A percentile compares a stretch with the other conserved stretches of the same genome.
Conservation (phyloP, 495 filamentous ascomycete species). For the Hypoxylon cercidicola region DNA sequence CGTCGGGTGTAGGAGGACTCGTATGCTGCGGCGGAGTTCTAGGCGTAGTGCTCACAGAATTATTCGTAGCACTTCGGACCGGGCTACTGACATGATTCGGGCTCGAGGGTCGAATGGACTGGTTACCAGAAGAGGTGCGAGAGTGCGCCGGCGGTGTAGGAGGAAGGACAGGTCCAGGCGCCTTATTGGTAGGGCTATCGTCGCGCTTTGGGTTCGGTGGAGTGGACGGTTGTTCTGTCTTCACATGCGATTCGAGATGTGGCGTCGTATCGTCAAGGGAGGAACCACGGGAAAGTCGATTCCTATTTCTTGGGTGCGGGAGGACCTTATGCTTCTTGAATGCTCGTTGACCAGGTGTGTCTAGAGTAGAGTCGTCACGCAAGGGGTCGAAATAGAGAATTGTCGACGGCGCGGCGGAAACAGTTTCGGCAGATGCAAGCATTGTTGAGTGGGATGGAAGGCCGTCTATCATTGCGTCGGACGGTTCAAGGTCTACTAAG, state of each 20-base stretch:
- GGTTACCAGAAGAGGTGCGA: slow-evolving; percentile 58
- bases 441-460: slow-evolving; percentile 36
- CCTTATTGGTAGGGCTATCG: slow-evolving; percentile 31
- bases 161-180: slow-evolving; percentile 55
- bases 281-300: slow-evolving; percentile 35
- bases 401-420: slow-evolving; percentile 40
- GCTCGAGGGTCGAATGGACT: slow-evolving; percentile 49
- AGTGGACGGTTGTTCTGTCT: slow-evolving; percentile 24
- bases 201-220: slow-evolving; percentile 48
- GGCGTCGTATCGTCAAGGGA: slow-evolving; percentile 36
- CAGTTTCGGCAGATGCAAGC: slow-evolving; percentile 39
- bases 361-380: slow-evolving; percentile 32
- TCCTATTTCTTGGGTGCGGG: slow-evolving; percentile 57
- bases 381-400: slow-evolving; percentile 45
- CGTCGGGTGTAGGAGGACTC: slow-evolving; percentile 75
- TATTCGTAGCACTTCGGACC: slow-evolving; percentile 46
- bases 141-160: slow-evolving; percentile 67
- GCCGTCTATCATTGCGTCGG: slow-evolving; percentile 28
- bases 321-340: slow-evolving; percentile 67
- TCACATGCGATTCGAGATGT: slow-evolving; percentile 36
- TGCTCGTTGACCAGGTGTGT: slow-evolving; percentile 47
- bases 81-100: slow-evolving; percentile 48
- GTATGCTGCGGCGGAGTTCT: slow-evolving; percentile 69
- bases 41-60: slow-evolving; percentile 47
- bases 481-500: slow-evolving; percentile 28